Evolutionary conservation across 805 yeast genomes (phyloP).

Genomic region (Allodekkera sacchari): DNA sequence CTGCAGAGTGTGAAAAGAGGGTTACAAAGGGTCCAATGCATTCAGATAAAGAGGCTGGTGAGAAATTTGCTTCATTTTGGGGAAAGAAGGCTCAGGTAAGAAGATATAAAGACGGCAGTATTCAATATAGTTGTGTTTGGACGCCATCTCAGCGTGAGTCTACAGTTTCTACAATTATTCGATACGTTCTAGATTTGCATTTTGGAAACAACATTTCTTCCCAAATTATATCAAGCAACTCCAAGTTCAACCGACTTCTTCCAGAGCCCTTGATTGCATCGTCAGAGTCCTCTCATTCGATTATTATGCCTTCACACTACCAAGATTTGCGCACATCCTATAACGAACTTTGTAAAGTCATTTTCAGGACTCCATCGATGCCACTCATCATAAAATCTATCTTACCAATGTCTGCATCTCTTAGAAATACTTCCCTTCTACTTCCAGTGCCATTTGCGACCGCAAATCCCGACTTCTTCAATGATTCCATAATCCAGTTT

Average conservation of each 20-base stretch:
- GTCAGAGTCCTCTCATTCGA: conserved; percentile 42
- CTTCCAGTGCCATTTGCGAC: conserved; percentile 79
- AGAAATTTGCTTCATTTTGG: conserved; percentile 79
- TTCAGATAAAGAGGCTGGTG: conserved; percentile 47
- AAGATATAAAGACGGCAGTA: conserved; percentile 87
- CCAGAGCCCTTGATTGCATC: conserved; percentile 58
- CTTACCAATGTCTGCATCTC: conserved; percentile 62
- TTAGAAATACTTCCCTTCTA: conserved; percentile 67
- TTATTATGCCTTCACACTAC: conserved; percentile 32
- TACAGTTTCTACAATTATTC: conserved; percentile 54
- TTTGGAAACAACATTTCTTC: conserved; percentile 34
- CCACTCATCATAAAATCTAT: conserved; percentile 71
- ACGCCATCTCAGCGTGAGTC: conserved; percentile 47
- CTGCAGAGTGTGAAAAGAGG: conserved; percentile 67
- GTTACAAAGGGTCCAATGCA: conserved; percentile 83
- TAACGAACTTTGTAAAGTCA: conserved; percentile 36
- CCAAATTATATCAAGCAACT: conserved; percentile 29
- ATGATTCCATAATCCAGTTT: conserved; percentile 75
- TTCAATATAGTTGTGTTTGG: conserved; percentile 91
- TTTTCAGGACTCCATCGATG: conserved; percentile 40
- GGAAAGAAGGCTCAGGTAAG: conserved; percentile 78
- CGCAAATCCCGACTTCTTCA: conserved; percentile 69
- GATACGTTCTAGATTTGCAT: conserved; percentile 58
- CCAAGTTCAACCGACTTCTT: conserved; percentile 39
- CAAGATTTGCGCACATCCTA: conserved; percentile 40